Evolutionary conservation across 176 grass and related monocot genomes (phyloP), one percentile per base, ranked within the genome.

Genomic region (Metroxylon sagu): DNA sequence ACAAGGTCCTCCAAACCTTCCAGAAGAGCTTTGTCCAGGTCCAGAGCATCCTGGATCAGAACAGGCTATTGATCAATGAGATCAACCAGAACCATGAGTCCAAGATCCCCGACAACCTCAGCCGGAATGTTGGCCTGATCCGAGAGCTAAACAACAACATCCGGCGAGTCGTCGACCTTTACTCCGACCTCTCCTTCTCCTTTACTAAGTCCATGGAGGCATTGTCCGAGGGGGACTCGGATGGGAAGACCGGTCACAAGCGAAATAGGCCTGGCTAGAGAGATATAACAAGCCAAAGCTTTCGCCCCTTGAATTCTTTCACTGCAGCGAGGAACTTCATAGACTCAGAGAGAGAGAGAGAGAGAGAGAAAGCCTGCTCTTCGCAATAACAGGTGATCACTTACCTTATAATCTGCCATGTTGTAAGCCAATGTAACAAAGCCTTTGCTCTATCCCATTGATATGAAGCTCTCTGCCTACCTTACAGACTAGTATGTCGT

Each of bases 11-110:
- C 60, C 87, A 86, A 73, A 79, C 79, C 21, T 90, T 90, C 73
- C 87, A 90, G 66, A 86, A 80, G 87, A 90, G 83, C 69, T 90
- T 90, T 66, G 87, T 90, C 53, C 87, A 90, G 79, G 87, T 86
- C 54, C 87, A 90, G 74, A 80, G 59, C 79, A 76, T 90, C 55
- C 79, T 90, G 59, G 82, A 90, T 49, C 82, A 83, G 71, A 90
- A 90, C 63, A 70, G 87, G 79, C 48, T 83, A 78, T 76, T 90
- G 60, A 90, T 90, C 71, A 83, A 49, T 26, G 82, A 90, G 75
- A 90, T 90, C 87, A 90, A 90, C 76, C 81, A 86, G 71, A 90
- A 90, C 64, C 87, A 90, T 49, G 87, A 90, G 62, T 86, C 83
- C 15, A 19, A 73, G 25, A 71, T 73, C 53, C 83, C 87, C 4